These are phyloP conservation scores for Fusarium pseudocircinatum DNA, from an alignment of 2,329 filamentous ascomycete genomes.

Conservation along the genomic window DNA sequence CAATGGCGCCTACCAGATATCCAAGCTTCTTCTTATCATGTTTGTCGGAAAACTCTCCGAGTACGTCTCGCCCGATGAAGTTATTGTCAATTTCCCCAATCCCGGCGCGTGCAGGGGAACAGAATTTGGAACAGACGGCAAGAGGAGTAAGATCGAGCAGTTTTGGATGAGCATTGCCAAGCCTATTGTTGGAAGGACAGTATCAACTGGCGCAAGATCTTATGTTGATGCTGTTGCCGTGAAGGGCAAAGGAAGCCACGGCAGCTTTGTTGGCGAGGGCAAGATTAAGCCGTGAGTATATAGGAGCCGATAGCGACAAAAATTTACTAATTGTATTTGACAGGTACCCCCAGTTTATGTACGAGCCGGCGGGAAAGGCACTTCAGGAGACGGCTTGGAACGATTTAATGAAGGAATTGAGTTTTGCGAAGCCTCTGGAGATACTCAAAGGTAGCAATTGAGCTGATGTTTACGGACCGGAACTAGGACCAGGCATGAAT, in stretches of 20 bases:
- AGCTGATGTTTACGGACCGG: neutral
- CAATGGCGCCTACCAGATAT: conserved; percentile 25
- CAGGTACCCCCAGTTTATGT: conserved; percentile 35
- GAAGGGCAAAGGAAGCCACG: conserved; percentile 38
- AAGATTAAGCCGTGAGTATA: conserved; percentile 39
- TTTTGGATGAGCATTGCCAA: conserved; percentile 20
- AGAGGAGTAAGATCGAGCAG: conserved; percentile 18
- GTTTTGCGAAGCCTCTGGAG: conserved; percentile 26
- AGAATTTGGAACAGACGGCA: conserved; percentile 48
- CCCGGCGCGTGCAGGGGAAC: conserved; percentile 59
- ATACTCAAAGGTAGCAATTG: conserved; percentile 6
- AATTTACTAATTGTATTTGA: neutral
- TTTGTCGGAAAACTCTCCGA: conserved; percentile 51
- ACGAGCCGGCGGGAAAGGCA: conserved; percentile 22
- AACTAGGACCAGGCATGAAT: too few species aligned
- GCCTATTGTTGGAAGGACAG: conserved; percentile 18
- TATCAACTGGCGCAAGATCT: conserved; percentile 28
- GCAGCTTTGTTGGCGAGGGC: conserved; percentile 40
- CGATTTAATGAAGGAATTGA: conserved; percentile 37
- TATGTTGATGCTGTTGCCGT: conserved; percentile 38
- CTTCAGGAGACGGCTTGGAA: conserved; percentile 36
- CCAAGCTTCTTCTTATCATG: conserved; percentile 49
- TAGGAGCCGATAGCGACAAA: neutral
- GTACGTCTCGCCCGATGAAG: conserved; percentile 50
- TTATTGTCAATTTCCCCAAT: conserved; percentile 58